These are phyloP conservation scores for Ramularia collo-cygni DNA, from an alignment of 2,329 filamentous ascomycete species.

Conservation along the genomic window DNA sequence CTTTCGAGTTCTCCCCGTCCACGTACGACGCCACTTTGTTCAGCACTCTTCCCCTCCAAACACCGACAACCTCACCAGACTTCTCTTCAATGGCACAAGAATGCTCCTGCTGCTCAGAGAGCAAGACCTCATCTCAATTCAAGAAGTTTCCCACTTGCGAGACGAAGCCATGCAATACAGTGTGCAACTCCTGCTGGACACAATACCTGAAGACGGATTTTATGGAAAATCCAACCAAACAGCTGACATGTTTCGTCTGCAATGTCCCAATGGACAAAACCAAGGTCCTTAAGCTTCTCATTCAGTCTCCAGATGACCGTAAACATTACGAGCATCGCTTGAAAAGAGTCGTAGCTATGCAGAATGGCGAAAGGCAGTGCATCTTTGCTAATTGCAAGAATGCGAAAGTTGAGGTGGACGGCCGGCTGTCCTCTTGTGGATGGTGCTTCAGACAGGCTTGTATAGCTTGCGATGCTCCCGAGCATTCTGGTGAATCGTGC, in stretches of 20 bases:
- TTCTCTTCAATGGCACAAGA: not conserved
- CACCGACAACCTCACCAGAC: no score
- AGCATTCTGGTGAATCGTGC: conserved; percentile 1
- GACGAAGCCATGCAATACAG: not conserved
- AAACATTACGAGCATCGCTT: not conserved
- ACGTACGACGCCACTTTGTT: no score
- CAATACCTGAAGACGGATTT: not conserved
- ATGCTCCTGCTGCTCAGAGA: not conserved
- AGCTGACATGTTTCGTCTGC: conserved; percentile 1
- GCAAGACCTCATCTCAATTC: not conserved
- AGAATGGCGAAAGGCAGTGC: not conserved
- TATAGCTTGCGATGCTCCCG: not conserved
- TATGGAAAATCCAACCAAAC: conserved; percentile 1
- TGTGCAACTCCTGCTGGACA: conserved; percentile 5
- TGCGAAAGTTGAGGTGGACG: not conserved
- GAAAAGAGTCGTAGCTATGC: not conserved
- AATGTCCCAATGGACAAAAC: not conserved
- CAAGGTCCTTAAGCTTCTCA: not conserved
- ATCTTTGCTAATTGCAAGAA: not conserved
- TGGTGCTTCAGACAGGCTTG: not conserved
- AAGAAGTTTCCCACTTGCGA: conserved; percentile 2
- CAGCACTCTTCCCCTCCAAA: no score
- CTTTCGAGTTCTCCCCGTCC: no score
- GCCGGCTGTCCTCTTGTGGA: not conserved
- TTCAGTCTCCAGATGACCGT: not conserved